Evolutionary conservation across 805 yeast species (phyloP).

Genomic region (Cyberlindnera japonica): DNA sequence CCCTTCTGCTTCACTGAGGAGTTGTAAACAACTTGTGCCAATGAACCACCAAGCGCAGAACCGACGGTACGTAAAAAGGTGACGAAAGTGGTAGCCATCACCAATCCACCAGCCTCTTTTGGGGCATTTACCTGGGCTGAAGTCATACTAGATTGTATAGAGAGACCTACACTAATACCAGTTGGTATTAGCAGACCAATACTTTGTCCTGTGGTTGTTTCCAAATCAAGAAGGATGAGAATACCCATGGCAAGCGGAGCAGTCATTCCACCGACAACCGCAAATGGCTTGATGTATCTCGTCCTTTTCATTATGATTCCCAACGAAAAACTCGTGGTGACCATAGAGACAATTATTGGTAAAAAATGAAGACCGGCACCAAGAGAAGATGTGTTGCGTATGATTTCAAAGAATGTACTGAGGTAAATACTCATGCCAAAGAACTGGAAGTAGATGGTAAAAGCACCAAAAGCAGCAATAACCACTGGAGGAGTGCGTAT

Average conservation of each 20-base stretch:
- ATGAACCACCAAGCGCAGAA: conserved; percentile 38
- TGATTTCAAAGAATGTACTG: conserved; percentile 20
- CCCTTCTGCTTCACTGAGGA: conserved; percentile 17
- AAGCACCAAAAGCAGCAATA: not conserved
- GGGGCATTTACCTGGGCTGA: conserved; percentile 40
- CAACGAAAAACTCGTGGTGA: conserved; percentile 15
- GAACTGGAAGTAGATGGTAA: no score
- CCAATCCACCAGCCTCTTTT: conserved; percentile 43
- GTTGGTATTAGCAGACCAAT: conserved; percentile 37
- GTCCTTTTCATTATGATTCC: conserved; percentile 33
- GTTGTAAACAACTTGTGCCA: conserved; percentile 39
- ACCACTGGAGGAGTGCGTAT: not conserved
- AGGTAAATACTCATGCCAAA: conserved; percentile 3
- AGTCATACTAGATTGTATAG: conserved; percentile 31
- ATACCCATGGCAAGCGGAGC: conserved; percentile 35
- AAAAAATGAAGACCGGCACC: conserved; percentile 42
- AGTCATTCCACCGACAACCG: conserved; percentile 27
- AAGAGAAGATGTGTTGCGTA: conserved; percentile 37
- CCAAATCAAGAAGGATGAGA: conserved; percentile 29
- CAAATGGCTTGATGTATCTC: conserved; percentile 34
- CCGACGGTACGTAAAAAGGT: conserved; percentile 41
- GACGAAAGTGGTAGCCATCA: conserved; percentile 41
- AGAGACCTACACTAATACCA: conserved; percentile 33
- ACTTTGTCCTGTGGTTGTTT: conserved; percentile 27
- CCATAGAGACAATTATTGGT: conserved; percentile 41